Conservation (phyloP, 2,329 filamentous ascomycete genomes). For the Aureobasidium lini region DNA sequence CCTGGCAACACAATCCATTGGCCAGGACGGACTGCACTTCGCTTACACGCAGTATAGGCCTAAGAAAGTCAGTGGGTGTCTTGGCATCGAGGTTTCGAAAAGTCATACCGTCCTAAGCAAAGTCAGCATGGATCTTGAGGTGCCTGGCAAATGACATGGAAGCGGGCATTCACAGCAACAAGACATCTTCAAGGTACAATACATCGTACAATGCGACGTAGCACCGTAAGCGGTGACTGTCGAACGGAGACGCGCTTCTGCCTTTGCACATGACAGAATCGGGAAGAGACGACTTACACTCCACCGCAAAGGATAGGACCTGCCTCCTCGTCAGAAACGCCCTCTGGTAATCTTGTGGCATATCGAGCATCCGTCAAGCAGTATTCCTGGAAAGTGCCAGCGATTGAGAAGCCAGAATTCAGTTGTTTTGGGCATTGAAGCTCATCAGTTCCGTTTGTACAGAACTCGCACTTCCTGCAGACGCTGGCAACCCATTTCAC, state of each 20-base stretch:
- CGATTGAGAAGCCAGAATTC: constrained; percentile 31
- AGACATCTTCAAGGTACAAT: no score
- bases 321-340: constrained; percentile 31
- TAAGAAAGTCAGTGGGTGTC: not conserved
- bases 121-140: not conserved
- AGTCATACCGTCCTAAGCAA: not conserved
- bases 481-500: constrained; percentile 27
- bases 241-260: no score
- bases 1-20: constrained; percentile 34
- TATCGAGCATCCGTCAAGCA: constrained; percentile 29
- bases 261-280: not conserved
- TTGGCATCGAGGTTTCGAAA: no score
- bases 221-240: no score
- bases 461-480: constrained; percentile 26
- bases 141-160: no score
- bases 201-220: no score
- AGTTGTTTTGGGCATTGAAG: constrained; percentile 30
- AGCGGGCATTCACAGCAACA: no score
- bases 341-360: constrained; percentile 30
- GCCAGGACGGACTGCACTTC: constrained; percentile 29
- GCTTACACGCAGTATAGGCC: constrained; percentile 26
- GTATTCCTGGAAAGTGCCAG: constrained; percentile 34
- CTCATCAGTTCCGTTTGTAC: constrained; percentile 29
- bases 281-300: constrained; percentile 22
- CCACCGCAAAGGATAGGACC: constrained; percentile 34